These are phyloP conservation scores for Cercospora canescens DNA, from an alignment of 2,329 filamentous ascomycete species.

Conservation along the genomic window DNA sequence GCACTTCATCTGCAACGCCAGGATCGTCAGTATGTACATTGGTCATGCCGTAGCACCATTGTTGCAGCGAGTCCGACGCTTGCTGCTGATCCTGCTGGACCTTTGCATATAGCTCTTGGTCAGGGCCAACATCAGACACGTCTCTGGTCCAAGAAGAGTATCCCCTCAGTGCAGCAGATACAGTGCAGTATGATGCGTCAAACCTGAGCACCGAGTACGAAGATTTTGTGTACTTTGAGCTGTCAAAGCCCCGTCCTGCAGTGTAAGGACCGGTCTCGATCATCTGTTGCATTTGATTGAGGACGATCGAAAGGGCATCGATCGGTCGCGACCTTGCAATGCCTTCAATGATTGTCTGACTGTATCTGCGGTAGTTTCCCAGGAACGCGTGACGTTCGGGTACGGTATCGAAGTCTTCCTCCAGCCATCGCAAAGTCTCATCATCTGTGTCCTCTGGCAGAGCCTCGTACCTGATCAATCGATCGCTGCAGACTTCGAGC, in stretches of 20 bases:
- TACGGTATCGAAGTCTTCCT: constrained; percentile 92
- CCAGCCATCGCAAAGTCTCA: constrained; percentile 75
- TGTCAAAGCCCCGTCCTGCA: constrained; percentile 64
- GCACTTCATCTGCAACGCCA: constrained; percentile 34
- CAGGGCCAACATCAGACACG: constrained; percentile 33
- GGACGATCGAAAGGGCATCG: constrained; percentile 84
- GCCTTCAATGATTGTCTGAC: constrained; percentile 79
- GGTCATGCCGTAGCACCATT: constrained; percentile 72
- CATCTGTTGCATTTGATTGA: constrained; percentile 73
- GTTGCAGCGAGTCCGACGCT: constrained; percentile 42
- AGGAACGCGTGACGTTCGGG: constrained; percentile 94
- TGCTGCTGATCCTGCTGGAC: constrained; percentile 63
- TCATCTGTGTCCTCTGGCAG: constrained; percentile 81
- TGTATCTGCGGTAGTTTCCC: constrained; percentile 92
- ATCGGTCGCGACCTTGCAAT: constrained; percentile 80
- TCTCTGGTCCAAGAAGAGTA: constrained; percentile 74
- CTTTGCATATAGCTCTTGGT: constrained; percentile 50
- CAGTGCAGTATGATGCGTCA: constrained; percentile 85
- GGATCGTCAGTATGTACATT: constrained; percentile 65
- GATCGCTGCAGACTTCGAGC: constrained; percentile 77
- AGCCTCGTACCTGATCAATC: constrained; percentile 84
- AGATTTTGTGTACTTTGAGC: constrained; percentile 58
- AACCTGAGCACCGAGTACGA: constrained; percentile 74
- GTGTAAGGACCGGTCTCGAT: constrained; percentile 72
- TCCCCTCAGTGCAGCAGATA: constrained; percentile 85